These are phyloP conservation scores for Alternaria viburni DNA, from an alignment of 2,329 filamentous ascomycete species.

Conservation along the genomic window DNA sequence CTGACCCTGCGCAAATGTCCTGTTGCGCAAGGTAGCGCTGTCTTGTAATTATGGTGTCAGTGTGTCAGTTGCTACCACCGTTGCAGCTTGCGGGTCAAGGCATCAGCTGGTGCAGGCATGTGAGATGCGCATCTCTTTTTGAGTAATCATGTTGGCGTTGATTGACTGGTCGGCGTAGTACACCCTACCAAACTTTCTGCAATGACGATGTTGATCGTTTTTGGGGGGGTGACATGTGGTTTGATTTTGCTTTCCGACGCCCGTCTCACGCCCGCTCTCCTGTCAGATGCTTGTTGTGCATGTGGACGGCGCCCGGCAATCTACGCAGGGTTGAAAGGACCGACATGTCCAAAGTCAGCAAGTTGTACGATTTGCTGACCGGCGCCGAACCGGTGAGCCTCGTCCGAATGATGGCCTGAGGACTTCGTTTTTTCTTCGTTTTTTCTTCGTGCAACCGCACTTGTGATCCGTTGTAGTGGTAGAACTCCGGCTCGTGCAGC, in stretches of 20 bases:
- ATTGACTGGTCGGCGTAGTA: not conserved
- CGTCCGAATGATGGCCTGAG: not conserved
- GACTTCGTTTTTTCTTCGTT: not conserved
- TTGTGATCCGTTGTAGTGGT: not conserved
- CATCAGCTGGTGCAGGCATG: not conserved
- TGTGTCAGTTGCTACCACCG: not conserved
- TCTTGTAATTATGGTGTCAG: not conserved
- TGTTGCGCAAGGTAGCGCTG: not conserved
- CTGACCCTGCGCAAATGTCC: not conserved
- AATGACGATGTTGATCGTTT: not conserved
- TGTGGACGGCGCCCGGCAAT: not conserved
- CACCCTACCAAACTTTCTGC: not conserved
- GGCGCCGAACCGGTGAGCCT: not conserved
- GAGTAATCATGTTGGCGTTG: not conserved
- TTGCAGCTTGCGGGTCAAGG: not conserved
- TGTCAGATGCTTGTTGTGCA: not conserved
- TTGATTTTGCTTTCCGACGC: not conserved
- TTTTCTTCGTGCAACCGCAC: not conserved
- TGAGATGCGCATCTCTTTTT: not conserved
- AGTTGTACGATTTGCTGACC: not conserved
- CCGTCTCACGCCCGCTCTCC: not conserved
- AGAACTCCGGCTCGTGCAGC: not conserved
- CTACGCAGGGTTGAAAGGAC: not conserved
- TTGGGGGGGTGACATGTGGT: not conserved
- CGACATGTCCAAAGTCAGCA: not conserved